Base-by-base conservation (phyloP, 371 early-diverging fungal species). In the Mortierella sp. region DNA sequence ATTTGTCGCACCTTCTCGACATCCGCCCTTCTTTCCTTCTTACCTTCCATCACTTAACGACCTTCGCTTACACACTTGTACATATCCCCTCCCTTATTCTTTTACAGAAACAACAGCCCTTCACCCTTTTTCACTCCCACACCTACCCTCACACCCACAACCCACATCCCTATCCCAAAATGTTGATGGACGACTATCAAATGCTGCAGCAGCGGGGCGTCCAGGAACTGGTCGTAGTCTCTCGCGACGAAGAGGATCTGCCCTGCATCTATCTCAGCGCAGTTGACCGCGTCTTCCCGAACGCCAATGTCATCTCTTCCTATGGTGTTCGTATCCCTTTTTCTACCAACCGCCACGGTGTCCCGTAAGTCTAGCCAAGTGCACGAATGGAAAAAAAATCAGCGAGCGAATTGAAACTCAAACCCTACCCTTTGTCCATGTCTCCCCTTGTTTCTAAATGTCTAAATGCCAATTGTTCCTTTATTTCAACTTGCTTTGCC, bases 251-350 rank as follows among this genome's bases (percentile, higher is more conserved):
- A n/a, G 77, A 81, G 0, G 70, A 80, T 21, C 28, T 81, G 57
- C 82, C 82, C 28, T 85, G 86, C 52, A 55, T 85, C 65, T 85
- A 50, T 54, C 82, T 85, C 54, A 14, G 57, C n/a, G 78, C 77
- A 31, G 77, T 85, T n/a, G 60, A 75, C 19, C 57, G 65, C 60
- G 48, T 77, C 28, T 85, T 85, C 42, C 86, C 86, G 42, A 79
- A 79, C 47, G 72, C 80, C 31, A 76, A 65, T 19, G 45, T 58
- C n/a, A 63, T 85, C 70, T 79, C 78, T 19, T 77, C 82, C 16
- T 85, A 60, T 24, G 86, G 86, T 26, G 55, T 77, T 42, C 86
- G 77, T 45, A 65, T 85, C 73, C 77, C 71, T n/a, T 85, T 77
- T 44, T 45, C 71, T 0, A 75, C 55, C 16, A 55, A 76, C 76